phyloP scores from a whole-genome alignment of 192 early-diverging fungal species.

The Backusella circina region DNA sequence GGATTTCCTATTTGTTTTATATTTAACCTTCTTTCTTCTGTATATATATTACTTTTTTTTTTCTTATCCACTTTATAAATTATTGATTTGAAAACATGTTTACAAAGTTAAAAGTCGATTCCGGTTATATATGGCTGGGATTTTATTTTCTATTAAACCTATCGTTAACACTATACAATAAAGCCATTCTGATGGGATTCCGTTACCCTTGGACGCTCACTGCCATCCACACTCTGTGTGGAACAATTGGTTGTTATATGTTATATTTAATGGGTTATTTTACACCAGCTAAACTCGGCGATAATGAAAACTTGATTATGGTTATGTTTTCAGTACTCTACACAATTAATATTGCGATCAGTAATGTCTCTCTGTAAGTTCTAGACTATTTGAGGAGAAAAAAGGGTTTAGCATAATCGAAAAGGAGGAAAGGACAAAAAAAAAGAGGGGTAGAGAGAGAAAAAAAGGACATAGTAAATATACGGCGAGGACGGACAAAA shows the following conservation, averaged over 20 bases:
- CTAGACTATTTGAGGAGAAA: background rate
- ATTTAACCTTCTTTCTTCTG: background rate
- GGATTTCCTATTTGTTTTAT: background rate
- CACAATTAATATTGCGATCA: conserved; percentile 72
- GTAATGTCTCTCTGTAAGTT: conserved; percentile 59
- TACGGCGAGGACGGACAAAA: background rate
- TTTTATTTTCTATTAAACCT: conserved; percentile 62
- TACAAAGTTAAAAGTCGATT: conserved; percentile 6
- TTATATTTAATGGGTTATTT: conserved; percentile 29
- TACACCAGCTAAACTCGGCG: conserved; percentile 35
- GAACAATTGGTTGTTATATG: conserved; percentile 51
- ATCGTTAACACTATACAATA: conserved; percentile 65
- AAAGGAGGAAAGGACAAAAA: background rate
- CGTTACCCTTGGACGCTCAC: conserved; percentile 72
- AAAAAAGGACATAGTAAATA: background rate
- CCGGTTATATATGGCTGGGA: conserved; percentile 35
- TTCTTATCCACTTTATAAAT: conserved; percentile 6
- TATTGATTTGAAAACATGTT: background rate
- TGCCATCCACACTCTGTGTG: conserved; percentile 59
- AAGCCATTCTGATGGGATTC: conserved; percentile 55
- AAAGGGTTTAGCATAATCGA: background rate
- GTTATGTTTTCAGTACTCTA: conserved; percentile 66
- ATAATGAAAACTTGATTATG: conserved; percentile 42
- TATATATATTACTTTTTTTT: background rate
- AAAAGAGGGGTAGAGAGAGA: background rate